These are phyloP conservation scores for Leavenworthia alabamica DNA, from an alignment of 345 rosid species.

Conservation along the genomic window DNA sequence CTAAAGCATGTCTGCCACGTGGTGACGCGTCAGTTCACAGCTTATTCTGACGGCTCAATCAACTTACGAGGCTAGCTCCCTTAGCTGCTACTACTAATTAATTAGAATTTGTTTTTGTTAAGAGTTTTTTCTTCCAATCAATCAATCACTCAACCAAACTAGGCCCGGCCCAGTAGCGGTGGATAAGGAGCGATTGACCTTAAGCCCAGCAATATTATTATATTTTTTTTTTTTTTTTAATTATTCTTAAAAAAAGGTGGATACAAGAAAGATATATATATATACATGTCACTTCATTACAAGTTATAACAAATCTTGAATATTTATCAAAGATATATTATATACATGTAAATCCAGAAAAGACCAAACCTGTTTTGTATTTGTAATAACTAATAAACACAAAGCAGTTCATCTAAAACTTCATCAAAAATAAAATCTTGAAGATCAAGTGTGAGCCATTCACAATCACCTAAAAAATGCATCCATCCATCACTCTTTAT, in stretches of 20 bases:
- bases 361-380: no score
- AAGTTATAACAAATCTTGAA: not conserved
- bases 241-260: not conserved
- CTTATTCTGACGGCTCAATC: constrained; percentile 1
- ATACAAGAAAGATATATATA: no score
- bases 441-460: constrained; percentile 58
- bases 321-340: not conserved
- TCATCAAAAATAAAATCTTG: constrained; percentile 67
- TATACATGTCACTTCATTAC: not conserved
- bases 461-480: constrained; percentile 45
- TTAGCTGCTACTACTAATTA: not conserved
- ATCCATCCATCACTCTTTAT: constrained; percentile 57
- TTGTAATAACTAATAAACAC: constrained; percentile 2
- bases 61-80: constrained; percentile 1
- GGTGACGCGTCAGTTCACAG: no score
- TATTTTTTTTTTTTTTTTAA: no score
- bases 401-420: constrained; percentile 43
- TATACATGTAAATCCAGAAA: no score
- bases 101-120: no score
- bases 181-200: no score
- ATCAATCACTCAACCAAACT: no score
- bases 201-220: no score
- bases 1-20: constrained; percentile 34
- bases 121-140: no score
- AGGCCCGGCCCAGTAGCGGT: no score